A percentile compares a stretch with the other conserved stretches of the same genome.
Conservation (phyloP, 495 filamentous ascomycete genomes). For the Tuber magnatum region DNA sequence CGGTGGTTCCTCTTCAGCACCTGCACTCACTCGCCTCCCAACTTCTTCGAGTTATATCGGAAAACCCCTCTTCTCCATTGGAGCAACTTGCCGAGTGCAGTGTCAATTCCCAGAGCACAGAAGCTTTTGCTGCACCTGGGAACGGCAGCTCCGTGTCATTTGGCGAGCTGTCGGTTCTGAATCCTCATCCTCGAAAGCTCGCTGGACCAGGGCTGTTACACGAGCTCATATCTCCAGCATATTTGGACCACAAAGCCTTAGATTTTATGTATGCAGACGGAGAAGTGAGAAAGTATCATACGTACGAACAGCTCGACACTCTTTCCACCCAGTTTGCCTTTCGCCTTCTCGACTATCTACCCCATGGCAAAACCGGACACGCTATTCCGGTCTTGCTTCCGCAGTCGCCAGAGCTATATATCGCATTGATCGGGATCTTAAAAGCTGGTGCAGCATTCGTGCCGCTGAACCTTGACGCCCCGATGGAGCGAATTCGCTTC, state of each 20-base stretch:
- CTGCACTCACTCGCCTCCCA: constrained; percentile 18
- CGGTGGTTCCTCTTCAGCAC: constrained; percentile 19
- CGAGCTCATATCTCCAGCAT: constrained; percentile 49
- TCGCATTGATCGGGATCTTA: constrained; percentile 62
- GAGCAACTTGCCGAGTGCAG: background rate
- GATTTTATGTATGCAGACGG: constrained; percentile 54
- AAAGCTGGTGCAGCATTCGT: constrained; percentile 76
- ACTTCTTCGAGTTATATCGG: constrained; percentile 20
- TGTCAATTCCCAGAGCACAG: background rate
- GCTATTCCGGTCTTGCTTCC: constrained; percentile 67
- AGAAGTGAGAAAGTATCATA: constrained; percentile 43
- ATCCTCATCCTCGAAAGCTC: constrained; percentile 50
- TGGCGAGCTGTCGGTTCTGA: constrained; percentile 53
- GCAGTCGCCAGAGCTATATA: constrained; percentile 64
- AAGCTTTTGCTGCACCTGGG: background rate
- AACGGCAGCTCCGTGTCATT: background rate
- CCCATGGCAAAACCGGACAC: constrained; percentile 2
- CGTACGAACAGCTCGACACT: constrained; percentile 55
- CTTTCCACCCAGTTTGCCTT: constrained; percentile 51
- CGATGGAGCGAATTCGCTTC: constrained; percentile 63
- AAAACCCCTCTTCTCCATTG: background rate
- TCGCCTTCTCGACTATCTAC: constrained; percentile 44
- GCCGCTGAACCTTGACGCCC: constrained; percentile 64
- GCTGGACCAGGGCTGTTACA: constrained; percentile 60
- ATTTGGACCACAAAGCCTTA: constrained; percentile 45